Evolutionary conservation across 805 yeast genomes (phyloP).

Genomic region (Vanderwaltozyma verrucispora): DNA sequence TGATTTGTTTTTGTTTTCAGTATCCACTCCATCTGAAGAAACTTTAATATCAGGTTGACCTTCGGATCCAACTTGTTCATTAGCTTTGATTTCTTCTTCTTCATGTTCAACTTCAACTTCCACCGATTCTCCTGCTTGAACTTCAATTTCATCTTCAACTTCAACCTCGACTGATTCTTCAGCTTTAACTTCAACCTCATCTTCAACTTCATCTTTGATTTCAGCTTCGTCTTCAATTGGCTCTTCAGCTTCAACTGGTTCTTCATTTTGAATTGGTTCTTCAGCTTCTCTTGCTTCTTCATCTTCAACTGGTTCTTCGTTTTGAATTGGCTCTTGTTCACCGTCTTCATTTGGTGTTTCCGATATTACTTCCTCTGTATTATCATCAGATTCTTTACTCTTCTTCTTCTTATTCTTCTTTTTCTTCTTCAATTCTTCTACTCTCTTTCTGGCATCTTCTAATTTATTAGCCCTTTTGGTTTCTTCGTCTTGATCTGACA

Average conservation of each 20-base stretch:
- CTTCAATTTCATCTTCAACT: slow-evolving; percentile 1
- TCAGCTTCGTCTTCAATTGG: slow-evolving; percentile 2
- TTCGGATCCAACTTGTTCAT: no score
- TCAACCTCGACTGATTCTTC: slow-evolving; percentile 2
- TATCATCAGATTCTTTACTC: slow-evolving; percentile 22
- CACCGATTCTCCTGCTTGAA: slow-evolving; percentile 4
- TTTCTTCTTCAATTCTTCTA: slow-evolving; percentile 58
- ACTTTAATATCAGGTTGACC: no score
- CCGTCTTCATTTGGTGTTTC: slow-evolving; percentile 3
- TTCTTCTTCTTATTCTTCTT: slow-evolving; percentile 39
- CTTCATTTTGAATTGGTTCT: no score
- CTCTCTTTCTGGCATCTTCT: slow-evolving; percentile 64
- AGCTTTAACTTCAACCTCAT: slow-evolving; percentile 9
- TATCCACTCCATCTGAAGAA: no score
- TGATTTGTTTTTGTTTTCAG: no score
- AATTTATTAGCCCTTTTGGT: slow-evolving; percentile 46
- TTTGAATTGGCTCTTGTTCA: not conserved
- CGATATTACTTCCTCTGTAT: not conserved
- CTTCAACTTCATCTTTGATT: no score
- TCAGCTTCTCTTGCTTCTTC: no score
- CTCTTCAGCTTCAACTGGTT: slow-evolving; percentile 1
- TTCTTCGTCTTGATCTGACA: slow-evolving; percentile 28
- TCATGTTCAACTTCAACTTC: not conserved
- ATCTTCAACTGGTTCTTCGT: slow-evolving; percentile 3
- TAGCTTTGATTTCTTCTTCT: no score